phyloP scores from a whole-genome alignment of 441 rosid genomes.

The Euphorbia celastroides region DNA sequence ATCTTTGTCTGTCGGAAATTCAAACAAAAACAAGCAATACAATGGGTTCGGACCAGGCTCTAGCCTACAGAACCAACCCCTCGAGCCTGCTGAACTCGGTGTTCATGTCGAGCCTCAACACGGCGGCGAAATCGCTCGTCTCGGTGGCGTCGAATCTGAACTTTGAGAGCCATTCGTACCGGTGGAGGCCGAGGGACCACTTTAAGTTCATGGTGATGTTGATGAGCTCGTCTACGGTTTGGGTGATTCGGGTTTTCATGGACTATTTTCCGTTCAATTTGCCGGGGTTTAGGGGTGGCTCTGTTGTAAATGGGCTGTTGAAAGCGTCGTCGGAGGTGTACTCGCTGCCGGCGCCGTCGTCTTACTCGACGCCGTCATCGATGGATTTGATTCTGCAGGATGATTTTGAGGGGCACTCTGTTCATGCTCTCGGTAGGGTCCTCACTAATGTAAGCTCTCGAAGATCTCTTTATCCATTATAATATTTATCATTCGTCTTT shows the following conservation, averaged over 20 bases:
- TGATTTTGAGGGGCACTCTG: slow-evolving; percentile 43
- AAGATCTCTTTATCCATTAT: too few relatives aligned
- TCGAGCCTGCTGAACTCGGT: slow-evolving; percentile 43
- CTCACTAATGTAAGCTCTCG: slow-evolving; percentile 66
- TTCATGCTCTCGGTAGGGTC: slow-evolving; percentile 54
- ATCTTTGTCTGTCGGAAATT: too few relatives aligned
- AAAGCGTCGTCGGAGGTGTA: not conserved
- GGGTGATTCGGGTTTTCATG: slow-evolving; percentile 55
- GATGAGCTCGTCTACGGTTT: slow-evolving; percentile 48
- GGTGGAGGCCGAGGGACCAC: slow-evolving; percentile 59
- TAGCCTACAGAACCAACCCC: slow-evolving; percentile 23
- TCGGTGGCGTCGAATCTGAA: slow-evolving; percentile 46
- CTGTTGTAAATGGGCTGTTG: slow-evolving; percentile 5
- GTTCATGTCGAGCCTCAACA: slow-evolving; percentile 60
- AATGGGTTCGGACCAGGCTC: too few relatives aligned
- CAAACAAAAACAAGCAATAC: too few relatives aligned
- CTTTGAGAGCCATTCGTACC: slow-evolving; percentile 21
- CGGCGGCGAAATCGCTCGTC: slow-evolving; percentile 52
- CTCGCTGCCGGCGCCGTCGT: slow-evolving; percentile 26
- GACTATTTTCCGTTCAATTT: slow-evolving; percentile 39
- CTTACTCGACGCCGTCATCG: slow-evolving; percentile 24
- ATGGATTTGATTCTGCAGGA: slow-evolving; percentile 42
- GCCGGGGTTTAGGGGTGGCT: slow-evolving; percentile 13
- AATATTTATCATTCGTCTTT: too few relatives aligned
- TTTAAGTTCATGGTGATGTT: slow-evolving; percentile 65